These are phyloP conservation scores for Claviceps sorghi DNA, from an alignment of 2,329 filamentous ascomycete genomes.

Conservation along the genomic window DNA sequence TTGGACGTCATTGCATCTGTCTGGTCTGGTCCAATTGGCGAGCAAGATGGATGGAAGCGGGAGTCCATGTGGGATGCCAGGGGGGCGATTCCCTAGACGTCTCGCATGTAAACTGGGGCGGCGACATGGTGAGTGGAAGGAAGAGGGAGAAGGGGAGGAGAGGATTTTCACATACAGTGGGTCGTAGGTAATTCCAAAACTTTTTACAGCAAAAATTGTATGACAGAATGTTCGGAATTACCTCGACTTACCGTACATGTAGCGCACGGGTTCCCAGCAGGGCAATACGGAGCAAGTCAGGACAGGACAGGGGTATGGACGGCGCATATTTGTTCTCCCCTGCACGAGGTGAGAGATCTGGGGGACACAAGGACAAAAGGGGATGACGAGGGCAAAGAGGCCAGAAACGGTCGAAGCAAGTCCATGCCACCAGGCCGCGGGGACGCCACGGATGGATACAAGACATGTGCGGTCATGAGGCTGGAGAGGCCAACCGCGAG, in stretches of 20 bases:
- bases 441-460: no score
- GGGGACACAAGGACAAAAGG: background rate
- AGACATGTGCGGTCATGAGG: background rate
- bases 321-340: no score
- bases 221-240: no score
- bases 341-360: background rate
- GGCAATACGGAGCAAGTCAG: background rate
- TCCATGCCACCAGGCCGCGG: no score
- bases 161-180: background rate
- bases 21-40: background rate
- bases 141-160: background rate
- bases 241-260: no score
- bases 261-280: background rate
- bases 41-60: background rate
- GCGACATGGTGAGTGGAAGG: background rate
- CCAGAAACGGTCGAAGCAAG: background rate
- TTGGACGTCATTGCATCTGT: background rate
- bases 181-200: no score
- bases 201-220: no score
- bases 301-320: no score
- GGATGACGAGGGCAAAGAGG: background rate
- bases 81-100: no score
- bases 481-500: no score
- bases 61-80: background rate
- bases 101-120: background rate